These are phyloP conservation scores for Geranium brycei DNA, from an alignment of 345 rosid species.

Conservation along the genomic window DNA sequence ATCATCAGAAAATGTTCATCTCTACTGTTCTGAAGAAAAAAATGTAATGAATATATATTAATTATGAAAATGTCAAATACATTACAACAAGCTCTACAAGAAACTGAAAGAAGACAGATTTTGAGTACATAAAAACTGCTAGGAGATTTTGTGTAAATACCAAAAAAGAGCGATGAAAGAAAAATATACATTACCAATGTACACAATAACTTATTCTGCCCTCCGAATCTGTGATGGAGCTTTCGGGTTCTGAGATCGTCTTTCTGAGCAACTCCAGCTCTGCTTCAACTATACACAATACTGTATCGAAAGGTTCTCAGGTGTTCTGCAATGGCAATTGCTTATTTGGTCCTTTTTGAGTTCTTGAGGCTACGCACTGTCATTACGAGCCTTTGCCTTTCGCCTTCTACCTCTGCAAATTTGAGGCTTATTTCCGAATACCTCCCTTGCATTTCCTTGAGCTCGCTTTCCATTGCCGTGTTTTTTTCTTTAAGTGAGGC, in stretches of 20 bases:
- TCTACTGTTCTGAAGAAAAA: too few species aligned
- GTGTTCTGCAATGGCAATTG: too few species aligned
- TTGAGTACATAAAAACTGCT: background rate
- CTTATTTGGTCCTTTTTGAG: slow-evolving; percentile 10
- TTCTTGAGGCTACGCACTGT: slow-evolving; percentile 20
- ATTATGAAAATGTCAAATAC: background rate
- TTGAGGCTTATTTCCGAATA: slow-evolving; percentile 37
- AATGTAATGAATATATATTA: too few species aligned
- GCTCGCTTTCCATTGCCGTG: slow-evolving; percentile 26
- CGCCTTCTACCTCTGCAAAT: slow-evolving; percentile 44
- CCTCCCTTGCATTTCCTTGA: slow-evolving; percentile 33
- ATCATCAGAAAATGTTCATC: background rate
- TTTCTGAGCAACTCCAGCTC: too few species aligned
- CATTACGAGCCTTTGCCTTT: slow-evolving; percentile 36
- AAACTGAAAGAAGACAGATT: background rate
- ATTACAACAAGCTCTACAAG: background rate
- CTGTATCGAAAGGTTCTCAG: background rate
- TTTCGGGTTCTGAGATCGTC: too few species aligned
- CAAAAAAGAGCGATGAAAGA: background rate
- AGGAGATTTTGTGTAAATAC: background rate
- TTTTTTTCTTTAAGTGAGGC: slow-evolving; percentile 18
- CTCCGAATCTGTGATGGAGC: background rate
- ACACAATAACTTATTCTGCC: too few species aligned
- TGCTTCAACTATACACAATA: slow-evolving; percentile 1
- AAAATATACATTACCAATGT: background rate